Evolutionary conservation across 148 eudicot genomes (phyloP), one percentile per base, ranked within the genome.

Genomic region (Nepenthes gracilis): DNA sequence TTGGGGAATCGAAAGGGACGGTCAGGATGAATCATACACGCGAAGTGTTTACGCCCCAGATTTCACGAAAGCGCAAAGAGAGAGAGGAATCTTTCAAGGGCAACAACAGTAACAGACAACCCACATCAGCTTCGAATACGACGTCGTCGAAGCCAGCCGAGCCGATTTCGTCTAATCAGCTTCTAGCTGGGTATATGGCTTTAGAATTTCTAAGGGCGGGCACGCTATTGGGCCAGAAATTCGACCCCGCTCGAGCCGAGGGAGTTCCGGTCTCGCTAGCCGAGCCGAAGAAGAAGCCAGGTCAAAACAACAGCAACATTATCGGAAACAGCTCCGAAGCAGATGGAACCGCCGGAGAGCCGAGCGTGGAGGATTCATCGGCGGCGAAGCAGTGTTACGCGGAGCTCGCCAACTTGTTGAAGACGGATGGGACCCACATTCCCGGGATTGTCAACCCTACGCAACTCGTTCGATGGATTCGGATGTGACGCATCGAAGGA

Each of bases 371-470:
- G 62, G 38, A 37, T 40, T 32, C 33, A 54, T 40, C 37, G 50
- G 59, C 33, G 55, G 60, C 61, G 53, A 68, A 51, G 55, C 66
- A 64, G 55, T 66, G 71, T 61, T 82, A 78, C 43, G 58, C 58
- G 47, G 83, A 73, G 47, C 75, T 82, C 55, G 65, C 78, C 33
- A 61, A 64, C 54, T 68, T 81, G 51, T 45, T 81, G 58, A 82
- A 70, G 76, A 56, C 58, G 1, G 76, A 78, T 13, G 78, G 77
- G 69, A 73, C 64, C 68, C 76, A 78, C 62, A 61, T 81, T 14
- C 72, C 83, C 3, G 81, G 77, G 35, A 60, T 78, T 32, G 70
- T 82, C 50, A 82, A 78, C 71, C 86, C 86, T 40, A 78, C 81
- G 51, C 83, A 82, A 38, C 70, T 78, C 35, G 74, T 64, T 12